Conservation (phyloP, 768 basidiomycete genomes). For the Rhodotorula paludigena region DNA sequence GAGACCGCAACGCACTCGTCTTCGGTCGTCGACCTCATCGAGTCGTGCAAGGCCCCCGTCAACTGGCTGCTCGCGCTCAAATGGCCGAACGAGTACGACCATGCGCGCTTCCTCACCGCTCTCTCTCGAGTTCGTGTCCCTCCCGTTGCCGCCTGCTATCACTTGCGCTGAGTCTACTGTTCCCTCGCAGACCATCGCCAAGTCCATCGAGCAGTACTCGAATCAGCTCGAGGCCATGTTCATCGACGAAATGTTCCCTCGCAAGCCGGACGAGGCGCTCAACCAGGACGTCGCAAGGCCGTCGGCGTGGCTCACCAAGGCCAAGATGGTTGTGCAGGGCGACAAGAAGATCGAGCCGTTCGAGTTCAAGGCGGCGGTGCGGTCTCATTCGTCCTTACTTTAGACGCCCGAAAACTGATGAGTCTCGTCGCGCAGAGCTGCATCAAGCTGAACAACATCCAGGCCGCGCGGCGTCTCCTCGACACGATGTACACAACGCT, state of each 20-base stretch:
- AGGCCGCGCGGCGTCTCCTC: conserved; percentile 78
- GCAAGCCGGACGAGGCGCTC: conserved; percentile 62
- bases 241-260: conserved; percentile 90
- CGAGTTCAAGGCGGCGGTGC: conserved; percentile 71
- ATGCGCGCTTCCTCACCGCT: conserved; percentile 82
- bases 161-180: background rate
- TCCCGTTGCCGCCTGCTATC: background rate
- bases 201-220: conserved; percentile 87
- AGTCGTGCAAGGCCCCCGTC: conserved; percentile 84
- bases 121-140: conserved; percentile 67
- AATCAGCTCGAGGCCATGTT: conserved; percentile 79
- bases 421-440: conserved; percentile 58
- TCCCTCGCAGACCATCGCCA: conserved; percentile 70
- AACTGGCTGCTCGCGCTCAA: conserved; percentile 79
- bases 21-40: conserved; percentile 95
- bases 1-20: conserved; percentile 75
- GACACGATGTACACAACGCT: conserved; percentile 92
- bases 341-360: conserved; percentile 94
- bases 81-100: conserved; percentile 86
- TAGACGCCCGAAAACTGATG: too few relatives aligned
- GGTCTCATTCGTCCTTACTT: conserved; percentile 9
- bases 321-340: conserved; percentile 55
- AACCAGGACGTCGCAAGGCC: conserved; percentile 39
- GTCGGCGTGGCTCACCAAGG: conserved; percentile 53
- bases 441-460: conserved; percentile 96